These are phyloP conservation scores for Blumeriella jaapii DNA, from an alignment of 2,329 filamentous ascomycete species.

Conservation along the genomic window DNA sequence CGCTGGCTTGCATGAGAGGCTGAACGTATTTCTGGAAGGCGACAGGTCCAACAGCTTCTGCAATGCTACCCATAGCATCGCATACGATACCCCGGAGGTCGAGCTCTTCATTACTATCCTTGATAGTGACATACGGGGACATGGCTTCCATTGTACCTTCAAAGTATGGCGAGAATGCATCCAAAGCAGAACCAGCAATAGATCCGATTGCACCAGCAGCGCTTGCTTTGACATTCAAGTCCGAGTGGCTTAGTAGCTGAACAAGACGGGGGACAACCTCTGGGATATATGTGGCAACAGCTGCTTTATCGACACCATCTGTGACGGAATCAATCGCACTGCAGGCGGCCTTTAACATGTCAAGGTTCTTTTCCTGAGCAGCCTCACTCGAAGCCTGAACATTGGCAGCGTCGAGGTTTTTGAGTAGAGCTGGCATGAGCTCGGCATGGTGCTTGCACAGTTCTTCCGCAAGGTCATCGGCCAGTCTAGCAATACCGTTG, in stretches of 20 bases:
- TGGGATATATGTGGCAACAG: conserved; percentile 71
- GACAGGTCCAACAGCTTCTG: conserved; percentile 72
- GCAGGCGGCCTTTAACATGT: conserved; percentile 82
- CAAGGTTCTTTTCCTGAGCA: conserved; percentile 62
- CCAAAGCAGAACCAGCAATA: conserved; percentile 74
- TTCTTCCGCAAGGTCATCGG: conserved; percentile 87
- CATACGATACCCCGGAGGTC: conserved; percentile 81
- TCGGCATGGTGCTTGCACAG: conserved; percentile 74
- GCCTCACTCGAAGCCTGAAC: conserved; percentile 50
- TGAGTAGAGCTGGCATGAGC: conserved; percentile 73
- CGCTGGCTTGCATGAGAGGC: conserved; percentile 82
- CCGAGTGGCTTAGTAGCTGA: conserved; percentile 69
- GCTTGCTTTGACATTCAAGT: conserved; percentile 81
- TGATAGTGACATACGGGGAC: conserved; percentile 71
- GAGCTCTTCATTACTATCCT: conserved; percentile 81
- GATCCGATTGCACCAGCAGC: conserved; percentile 84
- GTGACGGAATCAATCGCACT: conserved; percentile 86
- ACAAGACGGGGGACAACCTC: conserved; percentile 79
- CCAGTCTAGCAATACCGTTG: conserved; percentile 77
- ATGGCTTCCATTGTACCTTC: conserved; percentile 83
- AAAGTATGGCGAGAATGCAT: conserved; percentile 84
- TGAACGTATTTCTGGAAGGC: conserved; percentile 85
- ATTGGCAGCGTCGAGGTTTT: conserved; percentile 78
- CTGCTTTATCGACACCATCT: conserved; percentile 68
- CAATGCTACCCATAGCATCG: conserved; percentile 89